These are phyloP conservation scores for Sugiyamaella americana DNA, from an alignment of 805 yeast genomes.

Conservation along the genomic window DNA sequence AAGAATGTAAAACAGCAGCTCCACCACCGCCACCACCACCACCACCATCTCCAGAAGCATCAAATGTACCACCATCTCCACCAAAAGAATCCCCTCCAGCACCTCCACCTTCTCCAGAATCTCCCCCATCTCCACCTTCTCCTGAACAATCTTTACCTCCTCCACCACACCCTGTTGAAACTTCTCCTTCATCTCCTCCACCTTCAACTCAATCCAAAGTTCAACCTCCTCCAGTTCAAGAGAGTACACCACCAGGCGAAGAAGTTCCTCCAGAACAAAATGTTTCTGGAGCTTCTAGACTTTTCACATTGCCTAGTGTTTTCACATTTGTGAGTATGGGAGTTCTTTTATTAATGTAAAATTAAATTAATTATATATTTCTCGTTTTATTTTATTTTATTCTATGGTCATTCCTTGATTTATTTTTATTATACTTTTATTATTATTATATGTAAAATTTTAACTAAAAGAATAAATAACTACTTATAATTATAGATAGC, in stretches of 20 bases:
- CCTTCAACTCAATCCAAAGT: too few species aligned
- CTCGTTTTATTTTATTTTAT: too few species aligned
- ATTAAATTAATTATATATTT: too few species aligned
- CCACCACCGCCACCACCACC: too few species aligned
- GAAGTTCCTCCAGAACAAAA: neutral
- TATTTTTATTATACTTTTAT: neutral
- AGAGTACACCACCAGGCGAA: too few species aligned
- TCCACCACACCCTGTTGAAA: neutral
- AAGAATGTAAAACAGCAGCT: conserved; percentile 4
- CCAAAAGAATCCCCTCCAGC: too few species aligned
- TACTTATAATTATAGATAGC: neutral
- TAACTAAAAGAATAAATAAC: neutral
- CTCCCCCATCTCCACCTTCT: neutral
- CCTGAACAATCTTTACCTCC: neutral
- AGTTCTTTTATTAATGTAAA: too few species aligned
- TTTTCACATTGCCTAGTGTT: neutral
- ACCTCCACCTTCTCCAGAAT: neutral
- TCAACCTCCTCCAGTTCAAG: too few species aligned
- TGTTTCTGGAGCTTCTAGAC: neutral
- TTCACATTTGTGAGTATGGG: neutral
- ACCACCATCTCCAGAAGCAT: conserved; percentile 33
- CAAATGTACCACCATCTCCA: neutral
- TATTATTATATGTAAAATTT: neutral
- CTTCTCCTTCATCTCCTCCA: conserved; percentile 2
- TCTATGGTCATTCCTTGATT: conserved; percentile 31